Conservation (phyloP, 2,329 filamentous ascomycete genomes). For the Tolypocladium album region DNA sequence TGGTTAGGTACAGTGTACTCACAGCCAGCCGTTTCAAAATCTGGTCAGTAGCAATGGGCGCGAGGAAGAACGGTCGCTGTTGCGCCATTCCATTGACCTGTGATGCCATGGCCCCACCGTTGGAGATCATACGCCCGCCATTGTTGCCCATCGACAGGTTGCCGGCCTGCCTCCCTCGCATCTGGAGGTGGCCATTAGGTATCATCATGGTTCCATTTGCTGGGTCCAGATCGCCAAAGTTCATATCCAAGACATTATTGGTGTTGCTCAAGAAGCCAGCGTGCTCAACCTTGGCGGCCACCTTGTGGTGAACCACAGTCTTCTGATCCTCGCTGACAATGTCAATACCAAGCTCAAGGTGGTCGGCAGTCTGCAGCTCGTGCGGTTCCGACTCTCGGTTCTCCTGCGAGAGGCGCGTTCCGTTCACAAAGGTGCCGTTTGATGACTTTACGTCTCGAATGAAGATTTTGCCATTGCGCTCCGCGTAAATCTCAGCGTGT, state of each 20-base stretch:
- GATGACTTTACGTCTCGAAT: constrained; percentile 97
- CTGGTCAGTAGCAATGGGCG: constrained; percentile 85
- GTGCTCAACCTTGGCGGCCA: constrained; percentile 92
- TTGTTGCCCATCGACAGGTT: constrained; percentile 53
- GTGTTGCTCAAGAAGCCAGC: constrained; percentile 70
- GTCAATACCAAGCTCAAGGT: constrained; percentile 90
- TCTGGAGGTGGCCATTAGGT: constrained; percentile 56
- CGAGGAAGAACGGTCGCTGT: constrained; percentile 75
- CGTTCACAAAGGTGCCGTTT: constrained; percentile 97
- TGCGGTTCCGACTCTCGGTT: constrained; percentile 95
- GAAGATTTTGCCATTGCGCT: constrained; percentile 75
- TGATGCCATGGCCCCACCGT: constrained; percentile 30
- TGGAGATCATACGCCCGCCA: constrained; percentile 49
- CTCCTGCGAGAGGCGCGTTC: constrained; percentile 77
- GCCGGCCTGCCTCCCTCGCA: constrained; percentile 59
- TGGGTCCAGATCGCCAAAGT: constrained; percentile 83
- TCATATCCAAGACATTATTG: constrained; percentile 75
- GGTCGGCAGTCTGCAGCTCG: constrained; percentile 82
- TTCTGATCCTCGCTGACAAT: constrained; percentile 99
- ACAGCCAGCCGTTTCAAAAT: constrained; percentile 59
- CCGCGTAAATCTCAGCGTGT: constrained; percentile 94
- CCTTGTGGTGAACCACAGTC: constrained; percentile 96
- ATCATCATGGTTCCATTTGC: constrained; percentile 64
- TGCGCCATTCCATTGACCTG: constrained; percentile 53
- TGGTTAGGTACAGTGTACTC: constrained; percentile 7